A percentile compares a stretch with the other conserved stretches of the same genome.
Evolutionary conservation across 345 rosid species (phyloP).

Genomic region (Eutrema yunnanense): DNA sequence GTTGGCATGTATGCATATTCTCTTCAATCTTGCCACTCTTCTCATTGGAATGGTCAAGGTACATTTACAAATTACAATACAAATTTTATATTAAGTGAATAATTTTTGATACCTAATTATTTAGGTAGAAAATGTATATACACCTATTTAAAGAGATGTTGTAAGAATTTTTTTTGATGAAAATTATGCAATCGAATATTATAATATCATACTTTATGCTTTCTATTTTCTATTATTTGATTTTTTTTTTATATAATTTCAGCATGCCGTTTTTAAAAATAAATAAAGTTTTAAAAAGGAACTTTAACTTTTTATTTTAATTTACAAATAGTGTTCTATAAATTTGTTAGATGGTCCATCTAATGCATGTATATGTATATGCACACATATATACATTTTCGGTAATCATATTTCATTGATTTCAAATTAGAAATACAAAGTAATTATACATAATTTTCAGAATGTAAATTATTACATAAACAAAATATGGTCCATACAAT

Average conservation of each 20-base stretch:
- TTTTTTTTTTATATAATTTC: neutral
- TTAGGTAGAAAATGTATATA: neutral
- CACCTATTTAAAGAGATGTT: neutral
- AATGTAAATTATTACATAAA: too few species aligned
- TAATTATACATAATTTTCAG: too few species aligned
- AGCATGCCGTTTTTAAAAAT: too few species aligned
- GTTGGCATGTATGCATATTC: slow-evolving; percentile 64
- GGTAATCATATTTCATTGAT: too few species aligned
- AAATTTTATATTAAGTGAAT: neutral
- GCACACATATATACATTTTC: too few species aligned
- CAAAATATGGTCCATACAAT: too few species aligned
- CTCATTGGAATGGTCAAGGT: slow-evolving; percentile 75
- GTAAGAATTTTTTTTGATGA: neutral
- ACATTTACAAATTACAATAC: neutral
- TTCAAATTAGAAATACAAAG: too few species aligned
- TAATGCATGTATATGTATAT: too few species aligned
- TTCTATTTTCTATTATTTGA: neutral
- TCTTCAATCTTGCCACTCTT: slow-evolving; percentile 55
- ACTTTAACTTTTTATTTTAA: too few species aligned
- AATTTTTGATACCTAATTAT: neutral
- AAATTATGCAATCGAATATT: neutral
- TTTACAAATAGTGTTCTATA: too few species aligned
- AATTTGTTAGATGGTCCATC: too few species aligned
- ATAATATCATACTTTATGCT: neutral
- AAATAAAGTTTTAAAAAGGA: too few species aligned